These are phyloP conservation scores for Cutaneotrichosporon dermatis DNA, from an alignment of 1,284 basidiomycete species.

Conservation along the genomic window DNA sequence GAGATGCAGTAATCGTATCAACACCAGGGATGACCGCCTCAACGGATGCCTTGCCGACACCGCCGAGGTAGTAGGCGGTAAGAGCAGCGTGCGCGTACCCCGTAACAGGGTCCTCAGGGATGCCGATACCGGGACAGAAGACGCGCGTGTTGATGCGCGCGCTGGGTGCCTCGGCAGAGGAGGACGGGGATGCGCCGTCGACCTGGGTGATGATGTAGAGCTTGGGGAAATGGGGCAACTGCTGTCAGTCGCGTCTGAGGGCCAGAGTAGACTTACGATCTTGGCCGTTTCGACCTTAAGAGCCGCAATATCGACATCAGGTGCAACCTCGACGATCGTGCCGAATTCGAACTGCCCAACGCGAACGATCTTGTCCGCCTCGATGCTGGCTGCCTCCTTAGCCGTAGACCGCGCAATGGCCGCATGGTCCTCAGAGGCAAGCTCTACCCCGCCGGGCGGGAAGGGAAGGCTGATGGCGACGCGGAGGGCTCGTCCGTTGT, in stretches of 20 bases:
- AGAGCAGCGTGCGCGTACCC: constrained; percentile 34
- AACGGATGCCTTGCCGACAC: not conserved
- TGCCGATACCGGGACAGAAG: constrained; percentile 27
- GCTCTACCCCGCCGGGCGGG: constrained; percentile 48
- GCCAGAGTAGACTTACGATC: constrained; percentile 24
- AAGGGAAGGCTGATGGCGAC: constrained; percentile 73
- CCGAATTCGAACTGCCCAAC: constrained; percentile 16
- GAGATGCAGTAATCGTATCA: not conserved
- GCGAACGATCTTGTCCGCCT: constrained; percentile 7
- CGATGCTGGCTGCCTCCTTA: constrained; percentile 12
- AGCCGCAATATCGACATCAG: constrained; percentile 21
- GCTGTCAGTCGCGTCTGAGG: no score
- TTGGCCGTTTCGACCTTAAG: constrained; percentile 18
- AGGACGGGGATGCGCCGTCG: not conserved
- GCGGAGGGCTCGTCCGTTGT: constrained; percentile 3
- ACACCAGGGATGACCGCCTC: not conserved
- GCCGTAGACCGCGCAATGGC: not conserved
- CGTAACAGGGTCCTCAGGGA: constrained; percentile 40
- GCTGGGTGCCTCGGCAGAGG: not conserved
- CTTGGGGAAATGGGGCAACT: constrained; percentile 6
- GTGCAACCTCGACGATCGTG: constrained; percentile 21
- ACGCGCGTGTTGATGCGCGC: constrained; percentile 24
- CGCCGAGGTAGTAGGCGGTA: constrained; percentile 29
- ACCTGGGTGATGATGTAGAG: constrained; percentile 29
- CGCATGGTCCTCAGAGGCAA: not conserved